Conservation (phyloP, 2,329 filamentous ascomycete species). For the Seiridium unicorne region DNA sequence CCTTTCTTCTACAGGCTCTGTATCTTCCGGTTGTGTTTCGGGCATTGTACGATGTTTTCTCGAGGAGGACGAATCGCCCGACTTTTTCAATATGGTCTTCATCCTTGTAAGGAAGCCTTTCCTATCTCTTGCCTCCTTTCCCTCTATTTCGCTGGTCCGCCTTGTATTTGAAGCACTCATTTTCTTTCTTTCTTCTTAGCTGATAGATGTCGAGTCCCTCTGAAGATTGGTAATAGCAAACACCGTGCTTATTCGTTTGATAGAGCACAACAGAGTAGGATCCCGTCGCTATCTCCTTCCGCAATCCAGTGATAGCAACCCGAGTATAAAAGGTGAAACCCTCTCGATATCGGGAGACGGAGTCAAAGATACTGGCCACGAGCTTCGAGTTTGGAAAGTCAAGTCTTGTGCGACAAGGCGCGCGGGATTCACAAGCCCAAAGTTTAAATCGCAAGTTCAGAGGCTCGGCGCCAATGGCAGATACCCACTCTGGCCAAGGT, state of each 20-base stretch:
- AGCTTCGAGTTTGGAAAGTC: background rate
- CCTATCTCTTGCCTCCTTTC: constrained; percentile 33
- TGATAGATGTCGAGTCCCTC: background rate
- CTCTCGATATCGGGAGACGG: background rate
- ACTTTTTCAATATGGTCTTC: constrained; percentile 48
- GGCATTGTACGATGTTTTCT: background rate
- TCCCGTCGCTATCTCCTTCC: too few species aligned
- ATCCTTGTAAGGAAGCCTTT: constrained; percentile 40
- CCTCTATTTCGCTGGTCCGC: background rate
- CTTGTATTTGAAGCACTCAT: background rate
- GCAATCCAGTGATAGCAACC: too few species aligned
- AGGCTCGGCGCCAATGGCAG: background rate
- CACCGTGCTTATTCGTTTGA: too few species aligned
- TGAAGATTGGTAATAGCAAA: too few species aligned
- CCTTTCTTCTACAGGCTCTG: background rate
- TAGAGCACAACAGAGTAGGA: too few species aligned
- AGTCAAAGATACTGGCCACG: background rate
- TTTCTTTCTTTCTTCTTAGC: background rate
- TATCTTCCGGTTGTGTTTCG: constrained; percentile 12
- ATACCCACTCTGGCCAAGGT: background rate
- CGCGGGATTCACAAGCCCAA: background rate
- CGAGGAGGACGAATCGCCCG: constrained; percentile 23
- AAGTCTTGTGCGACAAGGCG: background rate
- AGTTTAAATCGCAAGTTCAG: background rate
- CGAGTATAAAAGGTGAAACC: background rate